Evolutionary conservation across 495 filamentous ascomycete species (phyloP).

Genomic region (Penicillium odoratum): DNA sequence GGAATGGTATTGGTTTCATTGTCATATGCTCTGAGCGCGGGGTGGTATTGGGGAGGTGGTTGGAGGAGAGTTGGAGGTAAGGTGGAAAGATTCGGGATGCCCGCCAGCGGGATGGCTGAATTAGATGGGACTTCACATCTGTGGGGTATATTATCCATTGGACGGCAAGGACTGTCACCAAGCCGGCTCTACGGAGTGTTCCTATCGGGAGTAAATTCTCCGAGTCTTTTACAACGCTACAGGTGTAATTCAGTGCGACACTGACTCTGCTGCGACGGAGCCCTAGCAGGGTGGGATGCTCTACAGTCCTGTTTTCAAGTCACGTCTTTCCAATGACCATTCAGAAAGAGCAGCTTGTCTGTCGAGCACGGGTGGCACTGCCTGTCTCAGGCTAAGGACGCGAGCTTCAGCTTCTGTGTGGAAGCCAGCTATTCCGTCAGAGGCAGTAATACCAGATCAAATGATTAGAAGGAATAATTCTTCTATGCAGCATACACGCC

Average conservation of each 20-base stretch:
- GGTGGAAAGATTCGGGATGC: constrained; percentile 1
- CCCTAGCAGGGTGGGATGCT: not conserved
- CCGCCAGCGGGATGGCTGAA: not conserved
- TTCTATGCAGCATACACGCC: constrained; percentile 46
- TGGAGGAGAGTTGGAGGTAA: constrained; percentile 7
- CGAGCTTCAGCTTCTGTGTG: not conserved
- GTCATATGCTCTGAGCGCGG: not conserved
- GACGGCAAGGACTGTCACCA: not conserved
- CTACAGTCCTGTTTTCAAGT: not conserved
- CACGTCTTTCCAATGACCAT: not conserved
- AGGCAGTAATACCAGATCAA: not conserved
- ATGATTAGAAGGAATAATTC: constrained; percentile 23
- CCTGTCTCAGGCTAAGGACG: not conserved
- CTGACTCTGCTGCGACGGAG: not conserved
- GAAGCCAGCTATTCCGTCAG: not conserved
- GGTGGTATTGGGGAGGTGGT: constrained; percentile 13
- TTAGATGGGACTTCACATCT: not conserved
- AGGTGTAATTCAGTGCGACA: not conserved
- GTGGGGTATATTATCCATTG: not conserved
- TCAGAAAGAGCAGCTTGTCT: not conserved
- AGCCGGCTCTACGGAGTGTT: not conserved
- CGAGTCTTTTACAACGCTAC: not conserved
- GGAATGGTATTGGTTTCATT: constrained; percentile 41
- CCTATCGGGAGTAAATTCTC: not conserved
- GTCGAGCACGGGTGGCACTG: not conserved